Evolutionary conservation across 2,329 filamentous ascomycete species (phyloP), one percentile per base, ranked within the genome.

Genomic region (Proliferodiscus dingleyae): DNA sequence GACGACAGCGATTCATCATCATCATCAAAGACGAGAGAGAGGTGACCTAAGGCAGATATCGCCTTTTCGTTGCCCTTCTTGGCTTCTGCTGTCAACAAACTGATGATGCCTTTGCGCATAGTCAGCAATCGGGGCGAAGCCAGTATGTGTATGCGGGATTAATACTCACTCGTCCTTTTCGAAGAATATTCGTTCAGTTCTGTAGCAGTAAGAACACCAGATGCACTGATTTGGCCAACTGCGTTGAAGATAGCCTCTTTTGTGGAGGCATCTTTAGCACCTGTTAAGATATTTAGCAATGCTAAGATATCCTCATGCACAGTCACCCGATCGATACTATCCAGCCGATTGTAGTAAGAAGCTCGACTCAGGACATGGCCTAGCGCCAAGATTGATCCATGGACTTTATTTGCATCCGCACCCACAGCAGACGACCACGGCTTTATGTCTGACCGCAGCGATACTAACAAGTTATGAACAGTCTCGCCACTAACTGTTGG

Each of bases 61-160:
- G 91, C 86, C 46, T 77, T 82, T 59, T 94, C 90, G 46, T 87
- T 87, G 7, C 89, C 86, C 46, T 85, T 81, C 61, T 89, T 93
- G 8, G 87, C 84, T 49, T 84, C 78, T 1, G 74, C 70, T 5
- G 78, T 72, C 0, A 96, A 69, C 5, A 80, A 77, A 15, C 83
- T 74, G 19, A 83, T 71, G 11, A 89, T 69, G 23, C 15, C 15
- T 15, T 11, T 15, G 9, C 9, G 9, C 10, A 32, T 3, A 32
- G 10, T 32, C 29, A 32, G 29, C 29, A 32, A n/a, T 5, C n/a
- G n/a, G n/a, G n/a, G n/a, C n/a, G 16, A 32, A 15, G 5, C 16
- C 9, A n/a, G 29, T 5, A 8, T n/a, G 4, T 13, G 16, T 32
- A 15, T 15, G 2, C 9, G 13, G n/a, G 29, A 32, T 5, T n/a